These are phyloP conservation scores for Mycena rosella DNA, from an alignment of 768 basidiomycete species.

Conservation along the genomic window DNA sequence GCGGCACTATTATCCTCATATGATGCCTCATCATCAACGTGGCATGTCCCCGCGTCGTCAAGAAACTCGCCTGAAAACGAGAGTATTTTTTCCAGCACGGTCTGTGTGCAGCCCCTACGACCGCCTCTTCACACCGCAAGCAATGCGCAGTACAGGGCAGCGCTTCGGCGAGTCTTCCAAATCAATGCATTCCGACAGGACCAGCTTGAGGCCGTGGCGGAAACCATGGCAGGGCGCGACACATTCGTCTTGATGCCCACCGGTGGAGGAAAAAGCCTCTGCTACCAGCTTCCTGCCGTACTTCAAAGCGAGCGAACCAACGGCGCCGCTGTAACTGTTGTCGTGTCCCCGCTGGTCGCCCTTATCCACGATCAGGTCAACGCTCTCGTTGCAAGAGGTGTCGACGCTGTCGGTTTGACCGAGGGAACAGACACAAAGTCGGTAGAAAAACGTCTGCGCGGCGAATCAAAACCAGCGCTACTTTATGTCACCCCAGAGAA, in stretches of 20 bases:
- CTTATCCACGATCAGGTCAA: conserved; percentile 78
- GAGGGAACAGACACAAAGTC: neutral
- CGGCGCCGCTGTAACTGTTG: conserved; percentile 68
- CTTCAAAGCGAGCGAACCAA: conserved; percentile 53
- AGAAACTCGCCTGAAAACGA: neutral
- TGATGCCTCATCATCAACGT: neutral
- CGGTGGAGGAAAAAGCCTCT: conserved; percentile 74
- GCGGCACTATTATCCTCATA: no score
- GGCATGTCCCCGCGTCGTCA: neutral
- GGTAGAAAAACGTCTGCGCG: neutral
- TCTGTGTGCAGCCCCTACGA: no score
- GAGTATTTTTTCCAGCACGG: no score
- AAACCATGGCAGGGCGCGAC: conserved; percentile 69
- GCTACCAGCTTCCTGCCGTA: conserved; percentile 77
- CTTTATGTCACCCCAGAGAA: conserved; percentile 28
- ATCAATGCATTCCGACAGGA: neutral
- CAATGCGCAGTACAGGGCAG: neutral
- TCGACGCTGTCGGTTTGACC: conserved; percentile 52
- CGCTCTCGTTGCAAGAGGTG: conserved; percentile 59
- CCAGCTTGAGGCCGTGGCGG: conserved; percentile 63
- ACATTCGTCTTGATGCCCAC: conserved; percentile 83
- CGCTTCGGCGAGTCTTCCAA: neutral
- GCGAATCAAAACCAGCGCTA: conserved; percentile 1
- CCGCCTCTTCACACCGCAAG: neutral
- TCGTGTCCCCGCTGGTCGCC: conserved; percentile 74